Evolutionary conservation across 495 filamentous ascomycete genomes (phyloP), one percentile per base, ranked within the genome.

Genomic region (Bacidia gigantensis): DNA sequence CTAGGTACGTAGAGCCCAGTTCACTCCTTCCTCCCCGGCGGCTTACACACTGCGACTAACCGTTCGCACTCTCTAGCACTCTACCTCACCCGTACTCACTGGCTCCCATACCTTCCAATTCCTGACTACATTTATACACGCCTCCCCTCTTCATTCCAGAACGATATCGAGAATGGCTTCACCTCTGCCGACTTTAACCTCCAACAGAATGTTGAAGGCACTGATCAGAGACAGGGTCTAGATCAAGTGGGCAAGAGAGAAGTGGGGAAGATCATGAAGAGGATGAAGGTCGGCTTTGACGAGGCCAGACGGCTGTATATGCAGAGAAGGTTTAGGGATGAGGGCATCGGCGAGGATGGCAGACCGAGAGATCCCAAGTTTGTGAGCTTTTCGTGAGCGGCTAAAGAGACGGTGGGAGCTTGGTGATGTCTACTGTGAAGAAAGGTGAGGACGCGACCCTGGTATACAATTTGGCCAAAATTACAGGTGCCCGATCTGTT

Each of bases 341-440:
- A 94, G 60, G 83, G 84, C 50, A 96, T 98, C 61, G 89, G 80
- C 11, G 72, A 82, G 14, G 93, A 97, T 66, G 92, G 93, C 29
- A 68, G 79, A 60, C 92, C 92, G 47, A 79, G 80, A 64, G 92
- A 96, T 74, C 87, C 88, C 52, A 95, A 94, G 72, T 93, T 94
- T 63, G 87, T 95, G 11, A 89, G 84, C 51, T 95, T 95, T 67
- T 92, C 86, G 23, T 93, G 60, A 73, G 3, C 41, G 41, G 20
- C 9, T 9, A n/a, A n/a, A n/a, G n/a, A n/a, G n/a, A n/a, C n/a
- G n/a, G n/a, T n/a, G n/a, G n/a, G n/a, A n/a, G n/a, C n/a, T n/a
- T n/a, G n/a, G n/a, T n/a, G n/a, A n/a, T n/a, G n/a, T n/a, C n/a
- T n/a, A n/a, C n/a, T n/a, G n/a, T n/a, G n/a, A n/a, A n/a, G n/a